These are phyloP conservation scores for Phytophthora vignae DNA, from an alignment of 352 stramenopile genomes.

Conservation along the genomic window DNA sequence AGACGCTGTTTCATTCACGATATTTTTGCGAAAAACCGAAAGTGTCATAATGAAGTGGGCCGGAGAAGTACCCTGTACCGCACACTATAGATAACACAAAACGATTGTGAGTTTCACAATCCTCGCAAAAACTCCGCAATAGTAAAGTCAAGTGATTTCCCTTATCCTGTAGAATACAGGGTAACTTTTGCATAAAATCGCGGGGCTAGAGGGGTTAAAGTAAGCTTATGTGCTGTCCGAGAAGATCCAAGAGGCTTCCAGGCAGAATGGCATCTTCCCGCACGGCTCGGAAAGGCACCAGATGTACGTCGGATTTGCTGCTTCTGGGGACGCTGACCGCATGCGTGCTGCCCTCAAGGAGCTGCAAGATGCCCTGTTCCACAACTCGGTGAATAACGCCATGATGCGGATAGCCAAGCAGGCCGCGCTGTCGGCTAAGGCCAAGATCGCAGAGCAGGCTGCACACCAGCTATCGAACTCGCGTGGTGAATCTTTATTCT, in stretches of 20 bases:
- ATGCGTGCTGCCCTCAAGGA: constrained; percentile 67
- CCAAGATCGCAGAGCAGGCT: constrained; percentile 82
- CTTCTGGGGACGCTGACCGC: constrained; percentile 55
- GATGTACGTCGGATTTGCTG: constrained; percentile 50
- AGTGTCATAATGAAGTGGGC: no score
- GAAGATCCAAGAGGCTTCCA: constrained; percentile 76
- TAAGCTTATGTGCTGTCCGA: constrained; percentile 80
- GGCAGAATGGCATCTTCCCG: constrained; percentile 74
- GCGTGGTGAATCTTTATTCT: constrained; percentile 69
- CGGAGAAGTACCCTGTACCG: no score
- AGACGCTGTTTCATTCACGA: no score
- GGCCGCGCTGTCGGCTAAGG: constrained; percentile 79
- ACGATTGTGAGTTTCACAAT: no score
- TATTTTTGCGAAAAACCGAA: no score
- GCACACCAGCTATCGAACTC: constrained; percentile 71
- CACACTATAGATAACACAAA: no score
- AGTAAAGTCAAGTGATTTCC: no score
- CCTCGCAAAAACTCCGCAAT: no score
- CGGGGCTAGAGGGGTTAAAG: no score
- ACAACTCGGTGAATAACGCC: constrained; percentile 75
- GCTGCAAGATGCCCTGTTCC: constrained; percentile 76
- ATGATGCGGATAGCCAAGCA: constrained; percentile 88
- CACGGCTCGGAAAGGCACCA: constrained; percentile 74
- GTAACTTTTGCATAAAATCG: no score
- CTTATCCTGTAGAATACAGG: no score